Conservation (phyloP, 345 rosid genomes). For the Turritis glabra region DNA sequence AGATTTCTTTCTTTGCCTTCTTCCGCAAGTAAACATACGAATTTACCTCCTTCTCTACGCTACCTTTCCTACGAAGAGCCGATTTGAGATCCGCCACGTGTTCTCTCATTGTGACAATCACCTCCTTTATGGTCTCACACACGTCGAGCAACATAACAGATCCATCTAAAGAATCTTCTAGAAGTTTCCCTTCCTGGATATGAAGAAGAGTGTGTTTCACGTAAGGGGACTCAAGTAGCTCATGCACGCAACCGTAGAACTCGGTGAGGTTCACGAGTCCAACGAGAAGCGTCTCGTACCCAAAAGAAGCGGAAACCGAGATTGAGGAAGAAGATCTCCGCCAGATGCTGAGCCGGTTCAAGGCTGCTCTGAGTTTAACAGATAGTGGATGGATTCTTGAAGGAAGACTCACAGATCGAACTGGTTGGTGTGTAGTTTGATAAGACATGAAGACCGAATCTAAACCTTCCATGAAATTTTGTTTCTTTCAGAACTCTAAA, state of each 20-base stretch:
- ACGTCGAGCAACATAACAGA: constrained; percentile 46
- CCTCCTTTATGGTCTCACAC: constrained; percentile 39
- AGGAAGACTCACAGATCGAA: constrained; percentile 52
- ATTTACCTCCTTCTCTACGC: constrained; percentile 36
- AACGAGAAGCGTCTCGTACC: constrained; percentile 37
- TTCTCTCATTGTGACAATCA: constrained; percentile 40
- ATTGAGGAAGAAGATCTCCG: constrained; percentile 28
- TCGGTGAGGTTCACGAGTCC: constrained; percentile 46
- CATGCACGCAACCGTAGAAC: constrained; percentile 43
- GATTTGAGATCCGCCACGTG: constrained; percentile 46
- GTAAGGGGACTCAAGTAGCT: constrained; percentile 39
- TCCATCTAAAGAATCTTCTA: constrained; percentile 44
- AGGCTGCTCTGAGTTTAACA: constrained; percentile 41
- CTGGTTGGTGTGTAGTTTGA: constrained; percentile 33
- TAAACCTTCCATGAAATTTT: not conserved
- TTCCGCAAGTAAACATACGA: constrained; percentile 56
- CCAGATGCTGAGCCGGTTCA: constrained; percentile 41
- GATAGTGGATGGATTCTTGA: constrained; percentile 49
- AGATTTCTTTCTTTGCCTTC: constrained; percentile 50
- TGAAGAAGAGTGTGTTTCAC: constrained; percentile 27
- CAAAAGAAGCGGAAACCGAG: constrained; percentile 30
- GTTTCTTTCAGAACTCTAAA: not conserved
- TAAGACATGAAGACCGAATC: not conserved
- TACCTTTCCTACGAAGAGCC: constrained; percentile 46
- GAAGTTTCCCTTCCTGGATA: constrained; percentile 30